Base-by-base conservation (phyloP, 1,139 yeast genomes). In the Protomyces inouyei region DNA sequence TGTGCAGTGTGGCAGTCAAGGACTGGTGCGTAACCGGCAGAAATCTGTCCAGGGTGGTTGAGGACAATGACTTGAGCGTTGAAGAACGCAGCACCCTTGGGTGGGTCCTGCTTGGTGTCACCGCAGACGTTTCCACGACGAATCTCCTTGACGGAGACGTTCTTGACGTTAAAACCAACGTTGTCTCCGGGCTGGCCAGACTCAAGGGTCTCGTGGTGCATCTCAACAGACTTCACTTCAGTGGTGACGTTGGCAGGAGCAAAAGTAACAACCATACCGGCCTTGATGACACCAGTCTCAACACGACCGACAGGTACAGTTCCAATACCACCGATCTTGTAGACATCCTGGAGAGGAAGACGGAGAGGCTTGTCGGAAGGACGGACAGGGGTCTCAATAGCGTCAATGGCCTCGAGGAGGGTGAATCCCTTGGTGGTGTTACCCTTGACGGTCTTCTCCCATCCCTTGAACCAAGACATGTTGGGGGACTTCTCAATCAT, bases 121-220 rank as follows among this genome's bases (percentile, higher is more conserved):
- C 95, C 95, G 82, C 88, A 83, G 75, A 87, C 95, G 89, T 88
- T 87, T 84, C 95, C 95, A 85, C 95, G 88, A 83, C 93, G 87
- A 78, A 87, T 87, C 78, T 87, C 95, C 87, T 87, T 87, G 74
- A 88, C 93, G 80, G 95, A 88, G 77, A 87, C 95, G 83, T 87
- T 87, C 91, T 87, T 88, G 79, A 87, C 92, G 87, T 87, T 87
- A 93, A 87, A 88, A 78, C 95, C 95, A 77, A 87, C 95, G 79
- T 88, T 88, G 89, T 88, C 95, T 87, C 95, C 95, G 83, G 95
- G 95, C 69, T 84, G 77, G 45, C 63, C 95, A 81, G 85, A 87
- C 72, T 79, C 79, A 79, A 87, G 85, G 79, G 84, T 87, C 82
- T 87, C 93, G 87, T 87, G 95, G 82, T 87, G 95, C 95, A 87